Conservation (phyloP, 192 early-diverging fungal species). For the Geosiphon pyriformis region DNA sequence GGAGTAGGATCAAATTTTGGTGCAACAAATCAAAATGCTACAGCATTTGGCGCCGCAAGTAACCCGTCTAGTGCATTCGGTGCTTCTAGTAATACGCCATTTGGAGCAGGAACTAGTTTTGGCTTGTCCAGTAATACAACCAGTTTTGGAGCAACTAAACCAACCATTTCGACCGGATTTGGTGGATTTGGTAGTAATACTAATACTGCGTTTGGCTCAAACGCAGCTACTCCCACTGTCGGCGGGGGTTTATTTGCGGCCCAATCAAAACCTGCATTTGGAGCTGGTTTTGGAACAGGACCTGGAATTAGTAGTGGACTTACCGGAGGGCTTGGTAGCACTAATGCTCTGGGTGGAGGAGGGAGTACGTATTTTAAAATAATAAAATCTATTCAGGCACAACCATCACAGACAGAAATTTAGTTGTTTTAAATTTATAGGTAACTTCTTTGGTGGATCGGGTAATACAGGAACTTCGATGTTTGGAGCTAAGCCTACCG, state of each 20-base stretch:
- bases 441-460: too few relatives aligned
- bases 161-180: constrained; percentile 29
- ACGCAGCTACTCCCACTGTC: constrained; percentile 30
- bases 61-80: constrained; percentile 30
- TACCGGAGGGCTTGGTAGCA: constrained; percentile 27
- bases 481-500: too few relatives aligned
- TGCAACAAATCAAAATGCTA: constrained; percentile 10
- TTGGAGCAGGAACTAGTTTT: constrained; percentile 29
- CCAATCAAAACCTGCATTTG: constrained; percentile 31
- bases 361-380: neutral
- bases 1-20: constrained; percentile 25
- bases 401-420: too few relatives aligned
- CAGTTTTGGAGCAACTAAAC: constrained; percentile 34
- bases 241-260: constrained; percentile 30
- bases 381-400: neutral
- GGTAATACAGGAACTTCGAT: too few relatives aligned
- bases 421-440: too few relatives aligned
- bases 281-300: constrained; percentile 37
- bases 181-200: constrained; percentile 33
- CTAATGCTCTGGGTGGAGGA: constrained; percentile 23
- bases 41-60: constrained; percentile 28
- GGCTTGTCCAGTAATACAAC: constrained; percentile 26
- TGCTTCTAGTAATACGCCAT: constrained; percentile 11
- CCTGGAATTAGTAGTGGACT: constrained; percentile 31
- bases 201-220: constrained; percentile 27